Base-by-base conservation (phyloP, 2,329 filamentous ascomycete species). In the Xylariales sp. region DNA sequence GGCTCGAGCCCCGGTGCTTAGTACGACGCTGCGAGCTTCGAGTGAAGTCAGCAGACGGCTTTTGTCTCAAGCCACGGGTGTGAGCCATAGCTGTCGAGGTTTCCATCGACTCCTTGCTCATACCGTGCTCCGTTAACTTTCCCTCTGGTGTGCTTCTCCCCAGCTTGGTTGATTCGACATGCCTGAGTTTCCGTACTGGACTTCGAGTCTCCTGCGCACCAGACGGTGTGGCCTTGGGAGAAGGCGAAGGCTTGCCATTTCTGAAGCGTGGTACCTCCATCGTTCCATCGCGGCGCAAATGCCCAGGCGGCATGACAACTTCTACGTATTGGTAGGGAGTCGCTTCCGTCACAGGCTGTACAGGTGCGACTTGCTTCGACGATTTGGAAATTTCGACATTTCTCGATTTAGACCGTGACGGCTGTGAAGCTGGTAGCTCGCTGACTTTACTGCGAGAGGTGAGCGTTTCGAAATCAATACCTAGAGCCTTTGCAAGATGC, bases 401-500 rank as follows among this genome's bases (percentile, higher is more conserved):
- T n/a, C n/a, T n/a, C n/a, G n/a, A n/a, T n/a, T n/a, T n/a, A n/a
- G n/a, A n/a, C n/a, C n/a, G n/a, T n/a, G n/a, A n/a, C n/a, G n/a
- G n/a, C n/a, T 31, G 27, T 25, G 4, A 20, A 12, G 3, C 14
- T 10, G 24, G 16, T 5, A 22, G n/a, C 6, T 19, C 20, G 12
- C 14, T 21, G 18, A 29, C 3, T 16, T 27, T 31, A 16, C 19
- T 21, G 21, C 10, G 11, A 21, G n/a, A n/a, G n/a, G n/a, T n/a
- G n/a, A n/a, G n/a, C n/a, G n/a, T n/a, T n/a, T n/a, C n/a, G 15
- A 33, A 46, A 21, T 38, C 39, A 19, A 46, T 45, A 5, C 45
- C 49, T 11, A 46, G n/a, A 22, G 42, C 49, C 12, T 40, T 41
- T 11, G 56, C 52, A 10, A 65, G 49, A 32, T 65, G 60, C 32